Evolutionary conservation across 306 rosid species (phyloP), one percentile per base, ranked within the genome.

Genomic region (Trifolium repens): DNA sequence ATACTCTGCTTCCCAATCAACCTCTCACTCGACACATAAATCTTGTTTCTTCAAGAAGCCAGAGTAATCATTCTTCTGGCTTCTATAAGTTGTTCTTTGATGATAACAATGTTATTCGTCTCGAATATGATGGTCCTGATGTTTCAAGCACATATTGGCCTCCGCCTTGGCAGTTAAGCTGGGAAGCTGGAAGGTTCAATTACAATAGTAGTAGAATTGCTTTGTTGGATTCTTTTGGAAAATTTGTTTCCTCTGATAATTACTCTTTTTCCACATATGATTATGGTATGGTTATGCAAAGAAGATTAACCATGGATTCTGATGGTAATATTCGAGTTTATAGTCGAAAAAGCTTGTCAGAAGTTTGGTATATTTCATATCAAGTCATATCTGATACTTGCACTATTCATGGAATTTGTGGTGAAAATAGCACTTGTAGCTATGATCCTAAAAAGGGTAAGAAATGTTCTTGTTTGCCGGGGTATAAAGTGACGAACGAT

Each of bases 1-100:
- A 87, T n/a, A 85, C 89, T 2, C 83, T 87, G 0, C 79, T 87
- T 72, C 89, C 91, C 2, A 50, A 26, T 2, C 91, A 85, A 34
- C 72, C 1, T 4, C 50, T 83, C 9, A 79, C 84, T 1, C 78
- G 83, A 16, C 5, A 32, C 30, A 50, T 84, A 7, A 42, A 13
- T 5, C 81, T 80, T 15, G 69, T 80, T 17, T 78, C 88, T 3
- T 44, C 77, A 8, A 82, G 80, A 82, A 75, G 78, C 17, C 35
- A 39, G 14, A 49, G 9, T 19, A 80, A 76, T 54, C 39, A 37
- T 17, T 79, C 74, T 0, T 74, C 84, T 0, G 87, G 88, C 17
- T 82, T 79, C 68, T 84, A 79, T 15, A 60, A 79, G 66, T 5
- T 84, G 3, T 69, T 43, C 2, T 82, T 84, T 22, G 68, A 62